Evolutionary conservation across 805 yeast genomes (phyloP).

Genomic region (Pichia insulana): DNA sequence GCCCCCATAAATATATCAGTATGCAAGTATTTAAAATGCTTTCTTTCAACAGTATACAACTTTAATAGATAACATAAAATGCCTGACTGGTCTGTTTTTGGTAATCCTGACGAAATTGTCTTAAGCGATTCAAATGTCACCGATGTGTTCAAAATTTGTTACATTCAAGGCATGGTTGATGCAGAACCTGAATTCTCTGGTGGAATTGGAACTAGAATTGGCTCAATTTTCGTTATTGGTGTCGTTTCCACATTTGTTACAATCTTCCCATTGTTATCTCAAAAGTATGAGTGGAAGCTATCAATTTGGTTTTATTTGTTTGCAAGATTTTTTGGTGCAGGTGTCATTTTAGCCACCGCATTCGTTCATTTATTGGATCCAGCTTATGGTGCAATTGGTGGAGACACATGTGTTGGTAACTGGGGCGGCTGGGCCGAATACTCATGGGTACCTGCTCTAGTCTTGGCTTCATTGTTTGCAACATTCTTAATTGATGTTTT

Average conservation of each 20-base stretch:
- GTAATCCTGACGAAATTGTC: conserved; percentile 6
- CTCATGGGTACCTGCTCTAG: conserved; percentile 43
- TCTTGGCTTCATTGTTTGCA: conserved; percentile 35
- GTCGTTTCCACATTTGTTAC: conserved; percentile 47
- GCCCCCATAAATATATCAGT: too few relatives aligned
- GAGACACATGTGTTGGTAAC: conserved; percentile 44
- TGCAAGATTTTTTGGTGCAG: conserved; percentile 68
- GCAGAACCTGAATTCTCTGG: conserved; percentile 17
- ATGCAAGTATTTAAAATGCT: too few relatives aligned
- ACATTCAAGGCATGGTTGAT: conserved; percentile 15
- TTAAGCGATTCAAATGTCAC: conserved; percentile 11
- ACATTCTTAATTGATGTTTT: conserved; percentile 39
- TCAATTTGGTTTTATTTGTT: conserved; percentile 52
- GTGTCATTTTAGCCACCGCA: conserved; percentile 74
- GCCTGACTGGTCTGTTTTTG: conserved; percentile 11
- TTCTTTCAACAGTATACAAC: too few relatives aligned
- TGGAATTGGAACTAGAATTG: conserved; percentile 34
- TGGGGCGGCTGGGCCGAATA: conserved; percentile 44
- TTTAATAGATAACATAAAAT: neutral
- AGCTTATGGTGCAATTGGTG: conserved; percentile 48
- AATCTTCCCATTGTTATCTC: conserved; percentile 47
- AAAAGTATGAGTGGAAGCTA: conserved; percentile 41
- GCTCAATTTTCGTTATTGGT: conserved; percentile 52
- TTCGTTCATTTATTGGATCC: conserved; percentile 64
- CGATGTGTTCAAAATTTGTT: conserved; percentile 17